These are phyloP conservation scores for Rhodotorula paludigena DNA, from an alignment of 768 basidiomycete species.

Conservation along the genomic window DNA sequence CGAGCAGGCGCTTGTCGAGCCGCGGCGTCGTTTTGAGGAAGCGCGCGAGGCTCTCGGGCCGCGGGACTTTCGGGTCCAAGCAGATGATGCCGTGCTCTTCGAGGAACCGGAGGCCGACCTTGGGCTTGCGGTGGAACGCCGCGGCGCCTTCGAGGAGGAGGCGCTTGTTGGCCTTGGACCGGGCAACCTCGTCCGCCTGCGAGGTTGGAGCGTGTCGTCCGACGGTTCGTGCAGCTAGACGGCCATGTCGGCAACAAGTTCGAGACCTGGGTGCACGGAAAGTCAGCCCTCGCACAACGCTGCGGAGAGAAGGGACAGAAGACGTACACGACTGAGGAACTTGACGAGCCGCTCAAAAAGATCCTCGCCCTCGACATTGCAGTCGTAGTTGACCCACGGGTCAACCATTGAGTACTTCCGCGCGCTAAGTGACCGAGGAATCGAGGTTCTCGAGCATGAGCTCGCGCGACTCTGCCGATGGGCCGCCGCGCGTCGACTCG, in stretches of 20 bases:
- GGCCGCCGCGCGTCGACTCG: slow-evolving; percentile 62
- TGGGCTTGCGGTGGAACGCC: slow-evolving; percentile 89
- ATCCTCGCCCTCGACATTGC: slow-evolving; percentile 93
- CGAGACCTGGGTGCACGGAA: slow-evolving; percentile 59
- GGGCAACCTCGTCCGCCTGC: slow-evolving; percentile 57
- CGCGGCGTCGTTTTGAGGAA: slow-evolving; percentile 79
- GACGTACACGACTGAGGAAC: slow-evolving; percentile 64
- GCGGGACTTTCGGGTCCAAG: slow-evolving; percentile 42
- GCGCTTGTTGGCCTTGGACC: slow-evolving; percentile 77
- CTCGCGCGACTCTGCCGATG: slow-evolving; percentile 70
- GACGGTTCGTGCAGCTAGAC: slow-evolving; percentile 49
- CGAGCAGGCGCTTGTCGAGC: slow-evolving; percentile 86
- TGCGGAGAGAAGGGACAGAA: not conserved
- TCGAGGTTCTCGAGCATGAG: slow-evolving; percentile 85
- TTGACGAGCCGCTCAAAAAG: slow-evolving; percentile 82
- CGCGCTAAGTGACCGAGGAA: slow-evolving; percentile 73
- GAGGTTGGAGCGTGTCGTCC: slow-evolving; percentile 34
- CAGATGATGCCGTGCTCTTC: slow-evolving; percentile 84
- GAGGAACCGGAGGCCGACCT: slow-evolving; percentile 78
- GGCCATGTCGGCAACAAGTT: slow-evolving; percentile 84
- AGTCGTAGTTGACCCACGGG: slow-evolving; percentile 92
- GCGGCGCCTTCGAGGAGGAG: slow-evolving; percentile 74
- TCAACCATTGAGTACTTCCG: slow-evolving; percentile 82
- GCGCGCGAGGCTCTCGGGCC: slow-evolving; percentile 61
- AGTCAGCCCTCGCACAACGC: not conserved